Evolutionary conservation across 2,329 filamentous ascomycete genomes (phyloP).

Genomic region (Sordariomycetes sp.): DNA sequence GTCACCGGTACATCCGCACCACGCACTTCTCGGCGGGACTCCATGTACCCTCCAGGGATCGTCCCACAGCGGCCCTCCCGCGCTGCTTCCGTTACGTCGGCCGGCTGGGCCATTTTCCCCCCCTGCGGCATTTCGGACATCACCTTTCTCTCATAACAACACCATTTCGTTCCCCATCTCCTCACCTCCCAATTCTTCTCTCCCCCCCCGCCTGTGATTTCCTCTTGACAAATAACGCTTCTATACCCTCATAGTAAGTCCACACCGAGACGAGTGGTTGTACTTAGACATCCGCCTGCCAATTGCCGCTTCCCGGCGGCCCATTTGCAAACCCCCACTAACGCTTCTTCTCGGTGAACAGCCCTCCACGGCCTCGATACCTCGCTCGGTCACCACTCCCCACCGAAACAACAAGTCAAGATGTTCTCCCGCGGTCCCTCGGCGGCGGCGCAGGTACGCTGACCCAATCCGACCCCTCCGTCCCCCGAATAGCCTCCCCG

Average conservation of each 20-base stretch:
- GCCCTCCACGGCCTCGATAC: not conserved
- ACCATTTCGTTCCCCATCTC: not conserved
- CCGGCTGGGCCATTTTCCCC: not conserved
- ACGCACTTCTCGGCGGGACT: not conserved
- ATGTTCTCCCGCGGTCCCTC: constrained; percentile 48
- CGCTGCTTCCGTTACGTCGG: not conserved
- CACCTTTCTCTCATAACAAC: constrained; percentile 5
- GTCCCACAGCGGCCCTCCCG: not conserved
- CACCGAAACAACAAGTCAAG: constrained; percentile 10
- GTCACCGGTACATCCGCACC: not conserved
- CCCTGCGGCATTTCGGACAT: constrained; percentile 5
- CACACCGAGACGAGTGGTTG: not conserved
- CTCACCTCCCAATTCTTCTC: not conserved
- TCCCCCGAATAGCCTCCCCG: not conserved
- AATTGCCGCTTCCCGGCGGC: not conserved
- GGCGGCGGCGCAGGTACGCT: constrained; percentile 43
- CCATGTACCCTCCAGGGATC: not conserved
- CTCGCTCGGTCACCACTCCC: not conserved
- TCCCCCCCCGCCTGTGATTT: constrained; percentile 1
- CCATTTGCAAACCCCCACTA: not conserved
- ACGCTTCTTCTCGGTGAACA: not conserved
- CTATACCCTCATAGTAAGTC: not conserved
- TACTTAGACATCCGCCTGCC: not conserved
- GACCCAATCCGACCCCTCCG: not conserved
- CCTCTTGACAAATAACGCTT: not conserved